Percentiles rank a stretch among this genome's conserved stretches.
Evolutionary conservation across 371 early-diverging fungal species (phyloP).

Genomic region (Circinella minor): DNA sequence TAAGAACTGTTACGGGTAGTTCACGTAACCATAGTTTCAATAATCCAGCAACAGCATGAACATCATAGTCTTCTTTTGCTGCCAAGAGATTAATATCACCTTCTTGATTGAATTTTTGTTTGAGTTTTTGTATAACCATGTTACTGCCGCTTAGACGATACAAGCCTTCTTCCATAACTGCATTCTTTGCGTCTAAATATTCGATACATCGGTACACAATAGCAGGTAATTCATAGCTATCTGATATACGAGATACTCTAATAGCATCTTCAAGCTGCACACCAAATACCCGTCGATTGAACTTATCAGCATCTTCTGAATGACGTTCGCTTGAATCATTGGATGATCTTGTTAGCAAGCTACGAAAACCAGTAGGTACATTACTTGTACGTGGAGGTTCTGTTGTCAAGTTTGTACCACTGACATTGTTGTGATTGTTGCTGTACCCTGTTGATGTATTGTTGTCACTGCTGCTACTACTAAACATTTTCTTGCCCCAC

Average conservation of each 20-base stretch:
- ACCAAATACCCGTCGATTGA: slow-evolving; percentile 71
- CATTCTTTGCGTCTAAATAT: slow-evolving; percentile 85
- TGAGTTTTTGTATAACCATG: slow-evolving; percentile 71
- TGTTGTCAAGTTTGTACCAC: background rate
- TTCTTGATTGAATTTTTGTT: slow-evolving; percentile 79
- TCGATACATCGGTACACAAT: slow-evolving; percentile 95
- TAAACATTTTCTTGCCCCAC: slow-evolving; percentile 56
- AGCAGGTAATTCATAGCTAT: slow-evolving; percentile 83
- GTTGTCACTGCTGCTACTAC: slow-evolving; percentile 17
- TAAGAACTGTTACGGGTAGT: slow-evolving; percentile 77
- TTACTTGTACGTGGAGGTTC: slow-evolving; percentile 8
- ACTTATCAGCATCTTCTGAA: slow-evolving; percentile 4
- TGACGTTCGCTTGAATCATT: slow-evolving; percentile 19
- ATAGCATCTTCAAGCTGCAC: slow-evolving; percentile 72
- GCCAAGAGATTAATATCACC: slow-evolving; percentile 70
- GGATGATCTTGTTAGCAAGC: slow-evolving; percentile 28
- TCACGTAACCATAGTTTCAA: slow-evolving; percentile 85
- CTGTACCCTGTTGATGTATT: background rate
- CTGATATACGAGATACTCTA: slow-evolving; percentile 62
- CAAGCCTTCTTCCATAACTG: slow-evolving; percentile 91
- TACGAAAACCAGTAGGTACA: slow-evolving; percentile 25
- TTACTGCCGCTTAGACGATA: slow-evolving; percentile 90
- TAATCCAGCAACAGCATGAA: slow-evolving; percentile 83
- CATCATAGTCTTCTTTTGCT: slow-evolving; percentile 65
- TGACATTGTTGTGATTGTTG: background rate